A percentile compares a stretch with the other conserved stretches of the same genome.
Evolutionary conservation across 2,329 filamentous ascomycete species (phyloP).

Genomic region (Ophiognomonia clavigignenti-juglandacearum): DNA sequence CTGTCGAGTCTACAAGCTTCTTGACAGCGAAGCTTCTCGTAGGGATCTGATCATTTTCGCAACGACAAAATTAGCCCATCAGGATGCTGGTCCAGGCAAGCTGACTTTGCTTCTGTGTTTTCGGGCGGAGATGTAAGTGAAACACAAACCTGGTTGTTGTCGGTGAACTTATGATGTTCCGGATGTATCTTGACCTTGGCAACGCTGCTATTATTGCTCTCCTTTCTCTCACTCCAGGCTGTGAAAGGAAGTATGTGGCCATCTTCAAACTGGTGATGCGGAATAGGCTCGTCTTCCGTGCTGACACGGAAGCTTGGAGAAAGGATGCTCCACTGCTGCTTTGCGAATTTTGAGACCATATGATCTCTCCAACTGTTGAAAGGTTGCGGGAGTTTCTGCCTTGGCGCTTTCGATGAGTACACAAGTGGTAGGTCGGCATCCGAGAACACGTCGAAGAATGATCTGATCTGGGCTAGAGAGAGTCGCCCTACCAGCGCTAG

Average conservation of each 20-base stretch:
- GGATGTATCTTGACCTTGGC: slow-evolving; percentile 16
- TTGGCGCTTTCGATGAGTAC: neutral
- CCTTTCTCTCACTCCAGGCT: neutral
- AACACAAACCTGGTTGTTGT: neutral
- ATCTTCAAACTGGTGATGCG: neutral
- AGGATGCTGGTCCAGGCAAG: neutral
- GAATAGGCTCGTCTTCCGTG: neutral
- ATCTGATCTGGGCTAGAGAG: neutral
- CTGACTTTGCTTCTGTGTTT: neutral
- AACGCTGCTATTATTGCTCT: slow-evolving; percentile 1
- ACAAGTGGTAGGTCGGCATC: neutral
- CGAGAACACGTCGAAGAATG: neutral
- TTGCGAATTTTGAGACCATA: neutral
- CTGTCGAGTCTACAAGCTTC: neutral
- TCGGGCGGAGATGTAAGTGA: too few relatives aligned
- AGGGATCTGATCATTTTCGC: neutral
- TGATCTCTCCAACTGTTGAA: neutral
- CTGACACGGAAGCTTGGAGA: neutral
- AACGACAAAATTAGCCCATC: neutral
- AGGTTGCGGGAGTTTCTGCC: neutral
- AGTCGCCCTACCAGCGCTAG: neutral
- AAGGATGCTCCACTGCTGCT: neutral
- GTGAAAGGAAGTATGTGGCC: neutral
- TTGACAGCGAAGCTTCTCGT: slow-evolving; percentile 12
- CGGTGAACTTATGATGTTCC: slow-evolving; percentile 15